Evolutionary conservation across 495 filamentous ascomycete genomes (phyloP).

Genomic region (Peziza echinospora): DNA sequence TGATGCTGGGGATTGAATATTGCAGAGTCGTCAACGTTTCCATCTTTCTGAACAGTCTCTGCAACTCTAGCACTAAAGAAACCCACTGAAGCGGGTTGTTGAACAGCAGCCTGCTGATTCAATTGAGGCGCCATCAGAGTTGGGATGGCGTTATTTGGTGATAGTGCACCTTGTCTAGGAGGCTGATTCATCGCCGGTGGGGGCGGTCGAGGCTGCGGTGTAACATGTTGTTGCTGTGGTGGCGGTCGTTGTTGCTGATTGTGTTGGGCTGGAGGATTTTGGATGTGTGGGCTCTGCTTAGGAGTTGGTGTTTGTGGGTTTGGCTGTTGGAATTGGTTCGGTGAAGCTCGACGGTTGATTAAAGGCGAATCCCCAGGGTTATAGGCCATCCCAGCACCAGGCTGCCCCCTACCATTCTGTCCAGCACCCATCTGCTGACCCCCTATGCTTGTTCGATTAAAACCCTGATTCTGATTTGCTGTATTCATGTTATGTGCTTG

Average conservation of each 20-base stretch:
- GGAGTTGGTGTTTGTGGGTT: not conserved
- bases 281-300: not conserved
- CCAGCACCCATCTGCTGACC: too few species aligned
- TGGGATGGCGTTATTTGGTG: slow-evolving; percentile 7
- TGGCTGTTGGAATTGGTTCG: not conserved
- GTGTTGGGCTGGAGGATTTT: not conserved
- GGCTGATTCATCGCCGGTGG: slow-evolving; percentile 4
- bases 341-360: not conserved
- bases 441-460: too few species aligned
- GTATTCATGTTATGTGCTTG: slow-evolving; percentile 1
- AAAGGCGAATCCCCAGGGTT: not conserved
- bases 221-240: not conserved
- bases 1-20: slow-evolving; percentile 16
- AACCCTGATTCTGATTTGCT: too few species aligned
- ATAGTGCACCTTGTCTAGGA: slow-evolving; percentile 7
- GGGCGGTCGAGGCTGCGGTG: slow-evolving; percentile 1
- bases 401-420: not conserved
- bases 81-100: slow-evolving; percentile 7
- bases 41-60: slow-evolving; percentile 8
- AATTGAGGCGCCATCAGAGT: not conserved
- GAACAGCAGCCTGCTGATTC: not conserved
- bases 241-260: not conserved
- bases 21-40: slow-evolving; percentile 8
- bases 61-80: slow-evolving; percentile 17
- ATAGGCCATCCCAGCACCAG: not conserved